A percentile compares a stretch with the other conserved stretches of the same genome.
phyloP scores from a whole-genome alignment of 2,329 filamentous ascomycete genomes.

The Phialocephala sp. region DNA sequence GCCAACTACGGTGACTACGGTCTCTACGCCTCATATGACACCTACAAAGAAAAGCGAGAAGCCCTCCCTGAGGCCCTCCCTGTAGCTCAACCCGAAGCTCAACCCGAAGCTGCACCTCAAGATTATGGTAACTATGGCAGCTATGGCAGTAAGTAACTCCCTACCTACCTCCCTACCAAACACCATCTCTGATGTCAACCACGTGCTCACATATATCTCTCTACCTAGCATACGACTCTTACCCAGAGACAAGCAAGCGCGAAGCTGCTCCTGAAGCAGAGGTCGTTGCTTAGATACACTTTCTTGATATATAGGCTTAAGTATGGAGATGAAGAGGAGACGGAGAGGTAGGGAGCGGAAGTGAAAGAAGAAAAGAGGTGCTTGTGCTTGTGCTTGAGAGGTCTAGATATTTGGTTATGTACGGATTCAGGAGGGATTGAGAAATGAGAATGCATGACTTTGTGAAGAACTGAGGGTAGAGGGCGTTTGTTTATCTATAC shows the following conservation, averaged over 20 bases:
- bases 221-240: conserved; percentile 12
- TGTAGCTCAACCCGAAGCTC: background rate
- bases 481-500: too few relatives aligned
- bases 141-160: conserved; percentile 19
- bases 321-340: background rate
- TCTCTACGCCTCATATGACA: background rate
- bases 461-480: too few relatives aligned
- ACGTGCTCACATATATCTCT: background rate
- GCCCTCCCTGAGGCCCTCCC: background rate
- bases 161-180: conserved; percentile 1
- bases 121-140: conserved; percentile 26
- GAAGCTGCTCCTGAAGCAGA: conserved; percentile 10
- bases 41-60: background rate
- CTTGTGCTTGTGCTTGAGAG: too few relatives aligned
- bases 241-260: conserved; percentile 11
- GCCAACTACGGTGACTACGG: background rate
- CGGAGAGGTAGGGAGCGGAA: background rate
- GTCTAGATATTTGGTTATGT: too few relatives aligned
- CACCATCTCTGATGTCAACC: conserved; percentile 9
- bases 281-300: background rate
- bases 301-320: too few relatives aligned
- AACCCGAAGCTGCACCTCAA: background rate
- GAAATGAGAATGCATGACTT: too few relatives aligned
- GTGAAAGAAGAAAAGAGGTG: background rate
- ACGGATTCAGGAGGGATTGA: too few relatives aligned